phyloP scores from a whole-genome alignment of 257 asterid genomes.

The Solanum habrochaites region DNA sequence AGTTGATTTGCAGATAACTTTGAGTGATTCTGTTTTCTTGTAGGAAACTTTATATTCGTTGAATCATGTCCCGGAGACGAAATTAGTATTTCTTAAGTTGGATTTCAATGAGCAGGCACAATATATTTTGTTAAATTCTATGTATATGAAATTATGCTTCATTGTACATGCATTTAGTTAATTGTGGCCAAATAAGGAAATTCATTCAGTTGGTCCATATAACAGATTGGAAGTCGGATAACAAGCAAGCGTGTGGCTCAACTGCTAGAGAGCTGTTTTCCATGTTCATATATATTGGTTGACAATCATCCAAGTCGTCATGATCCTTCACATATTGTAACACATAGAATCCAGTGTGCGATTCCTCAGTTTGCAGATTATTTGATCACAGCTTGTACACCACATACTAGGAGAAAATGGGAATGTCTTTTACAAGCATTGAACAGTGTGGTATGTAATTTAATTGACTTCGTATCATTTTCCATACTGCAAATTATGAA shows the following conservation, averaged over 20 bases:
- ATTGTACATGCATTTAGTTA: background rate
- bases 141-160: background rate
- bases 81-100: background rate
- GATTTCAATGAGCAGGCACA: background rate
- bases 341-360: slow-evolving; percentile 68
- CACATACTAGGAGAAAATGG: slow-evolving; percentile 39
- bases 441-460: slow-evolving; percentile 56
- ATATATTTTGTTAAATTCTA: background rate
- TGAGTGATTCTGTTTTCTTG: background rate
- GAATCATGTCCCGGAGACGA: background rate
- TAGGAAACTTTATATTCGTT: background rate
- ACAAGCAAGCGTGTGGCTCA: slow-evolving; percentile 77
- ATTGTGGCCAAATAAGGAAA: background rate
- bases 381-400: slow-evolving; percentile 34
- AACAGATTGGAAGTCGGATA: slow-evolving; percentile 89
- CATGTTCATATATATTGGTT: slow-evolving; percentile 71
- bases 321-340: slow-evolving; percentile 76
- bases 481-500: background rate
- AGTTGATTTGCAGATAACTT: background rate
- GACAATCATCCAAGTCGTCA: slow-evolving; percentile 94
- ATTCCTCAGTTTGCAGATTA: slow-evolving; percentile 43
- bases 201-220: background rate
- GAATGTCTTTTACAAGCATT: slow-evolving; percentile 34
- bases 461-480: background rate
- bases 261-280: slow-evolving; percentile 58